Evolutionary conservation across 768 basidiomycete genomes (phyloP), one percentile per base, ranked within the genome.

Genomic region (Pisolithus sp.): DNA sequence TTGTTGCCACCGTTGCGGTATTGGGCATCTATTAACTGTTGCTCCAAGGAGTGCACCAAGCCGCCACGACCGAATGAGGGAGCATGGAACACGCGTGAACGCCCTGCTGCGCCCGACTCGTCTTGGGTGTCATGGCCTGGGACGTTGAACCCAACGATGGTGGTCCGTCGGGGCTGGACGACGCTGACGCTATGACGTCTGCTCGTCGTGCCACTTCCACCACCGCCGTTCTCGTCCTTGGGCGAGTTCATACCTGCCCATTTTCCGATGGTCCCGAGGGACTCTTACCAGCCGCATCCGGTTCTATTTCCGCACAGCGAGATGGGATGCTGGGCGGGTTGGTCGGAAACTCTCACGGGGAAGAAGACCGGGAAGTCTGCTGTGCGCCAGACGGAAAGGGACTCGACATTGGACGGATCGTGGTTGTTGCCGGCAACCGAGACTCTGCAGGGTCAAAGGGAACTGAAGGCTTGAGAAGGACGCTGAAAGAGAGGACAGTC

Each of bases 181-280:
- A 90, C 80, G 54, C 84, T 86, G 58, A 92, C 89, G 53, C 86
- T 89, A 57, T 92, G 89, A 18, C 90, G 73, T 36, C 90, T 72
- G 57, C 87, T 90, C 7, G 90, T 89, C 5, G 88, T 86, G 2
- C 89, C 90, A 58, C 89, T 91, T 0, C 83, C 84, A 7, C 72
- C 77, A 4, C 75, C 74, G 6, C 80, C 82, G 45, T 78, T 79
- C 64, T 85, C 81, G 54, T 83, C 83, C 34, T 78, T 74, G 4
- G 78, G 82, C 0, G 77, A 79, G 52, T 81, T 72, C 74, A 78
- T 79, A n/a, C 83, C 81, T 0, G 82, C 76, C 87, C 87, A 90
- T 4, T 76, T 73, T 52, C 74, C 81, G 52, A 76, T 63, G 53
- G 77, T 72, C 59, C 81, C 81, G 60, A 81, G 75, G 50, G 75